Evolutionary conservation across 2,329 filamentous ascomycete genomes (phyloP), one percentile per base, ranked within the genome.

Genomic region (Colletotrichum lupini): DNA sequence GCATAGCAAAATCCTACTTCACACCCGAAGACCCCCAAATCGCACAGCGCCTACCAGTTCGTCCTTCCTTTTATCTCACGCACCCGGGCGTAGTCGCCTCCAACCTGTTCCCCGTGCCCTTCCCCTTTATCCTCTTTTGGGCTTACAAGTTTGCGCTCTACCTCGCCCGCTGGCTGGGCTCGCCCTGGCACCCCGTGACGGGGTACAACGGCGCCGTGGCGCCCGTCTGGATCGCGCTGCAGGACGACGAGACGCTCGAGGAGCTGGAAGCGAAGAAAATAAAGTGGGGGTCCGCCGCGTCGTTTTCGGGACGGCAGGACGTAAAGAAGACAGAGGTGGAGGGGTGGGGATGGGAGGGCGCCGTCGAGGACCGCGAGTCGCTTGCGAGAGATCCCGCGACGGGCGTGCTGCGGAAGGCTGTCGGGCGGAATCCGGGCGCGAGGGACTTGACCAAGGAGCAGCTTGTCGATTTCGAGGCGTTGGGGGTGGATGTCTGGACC

Each of bases 71-170:
- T 78, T 97, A 97, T 83, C 81, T 97, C 74, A 88, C 92, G 0
- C 97, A 99, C 80, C 97, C 97, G 0, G 97, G 97, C 75, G 89
- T 99, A 74, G 93, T 95, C 76, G 92, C 90, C 66, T 98, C 95
- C 1, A 89, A 91, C 1, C 93, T 99, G 75, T 89, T 98, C 75
- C 92, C 94, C 1, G 87, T 98, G 8, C 88, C 90, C 63, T 87
- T 88, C 76, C 85, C 95, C 76, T 87, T 89, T 76, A 85, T 95
- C 75, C 87, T 98, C 73, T 89, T 91, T 75, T 92, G 90, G 81
- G 85, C 88, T 74, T 97, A 97, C 89, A 82, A 90, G 63, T 79
- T 89, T 24, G 85, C 89, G 4, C 92, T 97, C 80, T 92, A 92
- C 80, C 56, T 97, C 19, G 91, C 91, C 16, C 93, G 96, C 75